A percentile compares a stretch with the other conserved stretches of the same genome.
Conservation (phyloP, 495 filamentous ascomycete genomes). For the Bombardia bombarda region DNA sequence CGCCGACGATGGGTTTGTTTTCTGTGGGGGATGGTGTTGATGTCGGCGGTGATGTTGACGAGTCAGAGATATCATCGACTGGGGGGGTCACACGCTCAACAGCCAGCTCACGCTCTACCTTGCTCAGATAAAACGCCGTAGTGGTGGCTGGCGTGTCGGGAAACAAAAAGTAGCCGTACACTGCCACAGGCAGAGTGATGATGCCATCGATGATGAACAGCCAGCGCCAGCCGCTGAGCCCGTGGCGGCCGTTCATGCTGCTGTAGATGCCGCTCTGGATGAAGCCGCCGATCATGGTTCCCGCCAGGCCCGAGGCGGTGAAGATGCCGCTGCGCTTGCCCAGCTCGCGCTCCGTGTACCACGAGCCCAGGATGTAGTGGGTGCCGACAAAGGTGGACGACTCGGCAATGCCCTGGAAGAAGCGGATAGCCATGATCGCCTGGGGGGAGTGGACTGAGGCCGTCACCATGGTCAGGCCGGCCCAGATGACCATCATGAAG, state of each 20-base stretch:
- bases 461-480: slow-evolving; percentile 51
- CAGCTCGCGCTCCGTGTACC: slow-evolving; percentile 59
- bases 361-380: slow-evolving; percentile 58
- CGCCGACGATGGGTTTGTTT: not conserved
- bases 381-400: slow-evolving; percentile 54
- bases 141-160: slow-evolving; percentile 53
- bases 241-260: slow-evolving; percentile 39
- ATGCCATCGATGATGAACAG: slow-evolving; percentile 51
- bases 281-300: slow-evolving; percentile 44
- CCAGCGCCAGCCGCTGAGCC: slow-evolving; percentile 58
- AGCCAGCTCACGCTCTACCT: slow-evolving; percentile 37
- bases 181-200: slow-evolving; percentile 48
- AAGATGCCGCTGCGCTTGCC: slow-evolving; percentile 54
- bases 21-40: not conserved
- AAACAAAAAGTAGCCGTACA: slow-evolving; percentile 52
- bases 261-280: slow-evolving; percentile 54
- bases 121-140: slow-evolving; percentile 41
- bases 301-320: slow-evolving; percentile 43
- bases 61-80: too few species aligned
- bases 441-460: slow-evolving; percentile 40
- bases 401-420: slow-evolving; percentile 60
- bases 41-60: not conserved
- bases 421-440: slow-evolving; percentile 58
- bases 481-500: slow-evolving; percentile 54
- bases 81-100: slow-evolving; percentile 17